Conservation (phyloP, 2,329 filamentous ascomycete species). For the Penicillium janthinellum region DNA sequence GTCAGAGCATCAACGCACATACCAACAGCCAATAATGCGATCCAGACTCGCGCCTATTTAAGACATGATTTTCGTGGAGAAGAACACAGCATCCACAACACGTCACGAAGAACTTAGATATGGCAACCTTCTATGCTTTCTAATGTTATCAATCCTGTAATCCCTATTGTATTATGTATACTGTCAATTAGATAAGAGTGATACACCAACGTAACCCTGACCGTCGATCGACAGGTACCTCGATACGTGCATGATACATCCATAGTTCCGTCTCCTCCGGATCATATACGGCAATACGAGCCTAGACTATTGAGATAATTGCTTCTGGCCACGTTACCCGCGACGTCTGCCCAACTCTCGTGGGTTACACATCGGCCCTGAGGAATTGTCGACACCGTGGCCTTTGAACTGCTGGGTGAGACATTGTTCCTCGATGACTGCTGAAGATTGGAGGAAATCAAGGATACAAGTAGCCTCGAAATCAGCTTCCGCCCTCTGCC, state of each 20-base stretch:
- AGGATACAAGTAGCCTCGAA: background rate
- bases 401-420: background rate
- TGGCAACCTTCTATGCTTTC: background rate
- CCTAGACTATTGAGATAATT: constrained; percentile 3
- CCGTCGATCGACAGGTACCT: background rate
- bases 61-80: no score
- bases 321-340: constrained; percentile 6
- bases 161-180: background rate
- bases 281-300: background rate
- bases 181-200: background rate
- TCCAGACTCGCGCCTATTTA: no score
- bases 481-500: no score
- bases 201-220: background rate
- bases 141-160: background rate
- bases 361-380: background rate
- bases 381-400: constrained; percentile 2
- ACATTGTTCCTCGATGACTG: background rate
- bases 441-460: background rate
- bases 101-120: background rate
- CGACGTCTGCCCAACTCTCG: background rate
- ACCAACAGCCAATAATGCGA: no score
- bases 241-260: background rate
- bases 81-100: background rate
- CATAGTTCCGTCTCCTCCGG: background rate
- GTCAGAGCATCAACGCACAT: no score